phyloP scores from a whole-genome alignment of 768 basidiomycete genomes.

The Macrolepiota dolichaula region DNA sequence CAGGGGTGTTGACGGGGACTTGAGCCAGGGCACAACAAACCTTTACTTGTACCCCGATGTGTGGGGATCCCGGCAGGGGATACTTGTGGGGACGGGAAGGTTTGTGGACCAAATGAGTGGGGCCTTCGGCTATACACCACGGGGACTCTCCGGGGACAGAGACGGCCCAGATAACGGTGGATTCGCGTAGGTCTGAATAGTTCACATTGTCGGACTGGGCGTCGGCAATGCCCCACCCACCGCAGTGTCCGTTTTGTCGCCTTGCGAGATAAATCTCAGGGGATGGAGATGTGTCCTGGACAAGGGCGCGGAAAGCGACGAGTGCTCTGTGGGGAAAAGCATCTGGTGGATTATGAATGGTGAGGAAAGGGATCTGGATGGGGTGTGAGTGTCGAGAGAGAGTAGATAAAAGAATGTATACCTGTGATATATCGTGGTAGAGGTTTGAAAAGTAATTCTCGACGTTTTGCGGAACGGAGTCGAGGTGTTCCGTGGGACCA shows the following conservation, averaged over 20 bases:
- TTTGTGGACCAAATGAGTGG: background rate
- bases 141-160: constrained; percentile 64
- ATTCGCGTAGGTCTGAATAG: constrained; percentile 55
- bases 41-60: constrained; percentile 75
- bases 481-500: constrained; percentile 22
- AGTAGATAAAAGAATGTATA: no score
- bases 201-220: constrained; percentile 29
- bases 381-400: constrained; percentile 1
- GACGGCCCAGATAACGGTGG: constrained; percentile 68
- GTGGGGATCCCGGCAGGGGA: constrained; percentile 48
- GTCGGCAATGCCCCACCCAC: constrained; percentile 72
- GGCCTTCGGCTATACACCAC: constrained; percentile 38
- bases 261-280: constrained; percentile 69
- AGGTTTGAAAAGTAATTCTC: constrained; percentile 42
- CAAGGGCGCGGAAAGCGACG: constrained; percentile 73
- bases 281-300: constrained; percentile 77
- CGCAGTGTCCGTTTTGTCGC: constrained; percentile 39
- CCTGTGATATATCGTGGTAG: constrained; percentile 43
- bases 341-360: constrained; percentile 44
- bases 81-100: constrained; percentile 54
- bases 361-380: constrained; percentile 56
- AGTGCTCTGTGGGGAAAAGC: constrained; percentile 50
- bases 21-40: constrained; percentile 33
- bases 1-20: background rate
- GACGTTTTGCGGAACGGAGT: constrained; percentile 40